These are phyloP conservation scores for Viola odorata DNA, from an alignment of 345 rosid species.

Conservation along the genomic window DNA sequence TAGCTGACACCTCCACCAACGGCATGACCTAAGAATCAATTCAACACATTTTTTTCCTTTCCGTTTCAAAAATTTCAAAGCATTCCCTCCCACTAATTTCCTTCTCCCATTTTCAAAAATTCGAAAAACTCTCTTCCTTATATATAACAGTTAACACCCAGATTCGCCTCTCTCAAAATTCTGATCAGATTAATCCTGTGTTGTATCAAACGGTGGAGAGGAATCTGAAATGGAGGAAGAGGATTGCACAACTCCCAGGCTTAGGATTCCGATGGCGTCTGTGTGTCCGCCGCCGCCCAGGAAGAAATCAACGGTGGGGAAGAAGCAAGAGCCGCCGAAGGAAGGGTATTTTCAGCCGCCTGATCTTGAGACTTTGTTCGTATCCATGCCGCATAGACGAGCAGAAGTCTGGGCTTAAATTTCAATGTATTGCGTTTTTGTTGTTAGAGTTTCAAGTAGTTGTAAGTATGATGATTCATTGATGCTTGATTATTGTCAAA, in stretches of 20 bases:
- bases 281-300: constrained; percentile 59
- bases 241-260: constrained; percentile 55
- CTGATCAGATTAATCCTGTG: neutral
- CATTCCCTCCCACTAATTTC: neutral
- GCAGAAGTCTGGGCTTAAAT: constrained; percentile 1
- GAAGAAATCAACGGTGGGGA: constrained; percentile 35
- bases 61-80: neutral
- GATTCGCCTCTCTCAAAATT: too few relatives aligned
- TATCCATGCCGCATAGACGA: constrained; percentile 22
- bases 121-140: too few relatives aligned
- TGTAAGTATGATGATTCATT: too few relatives aligned
- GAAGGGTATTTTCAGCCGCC: constrained; percentile 66
- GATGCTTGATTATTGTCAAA: too few relatives aligned
- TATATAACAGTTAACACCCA: too few relatives aligned
- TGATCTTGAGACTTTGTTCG: constrained; percentile 43
- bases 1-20: constrained; percentile 29
- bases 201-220: neutral
- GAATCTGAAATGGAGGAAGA: constrained; percentile 21
- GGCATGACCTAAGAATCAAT: constrained; percentile 3
- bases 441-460: too few relatives aligned
- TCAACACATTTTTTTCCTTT: neutral
- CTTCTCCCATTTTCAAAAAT: too few relatives aligned
- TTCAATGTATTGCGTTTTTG: too few relatives aligned
- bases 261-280: constrained; percentile 28
- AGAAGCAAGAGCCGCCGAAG: constrained; percentile 39